Conservation (phyloP, 2,329 filamentous ascomycete species). For the Clarireedia homoeocarpa region DNA sequence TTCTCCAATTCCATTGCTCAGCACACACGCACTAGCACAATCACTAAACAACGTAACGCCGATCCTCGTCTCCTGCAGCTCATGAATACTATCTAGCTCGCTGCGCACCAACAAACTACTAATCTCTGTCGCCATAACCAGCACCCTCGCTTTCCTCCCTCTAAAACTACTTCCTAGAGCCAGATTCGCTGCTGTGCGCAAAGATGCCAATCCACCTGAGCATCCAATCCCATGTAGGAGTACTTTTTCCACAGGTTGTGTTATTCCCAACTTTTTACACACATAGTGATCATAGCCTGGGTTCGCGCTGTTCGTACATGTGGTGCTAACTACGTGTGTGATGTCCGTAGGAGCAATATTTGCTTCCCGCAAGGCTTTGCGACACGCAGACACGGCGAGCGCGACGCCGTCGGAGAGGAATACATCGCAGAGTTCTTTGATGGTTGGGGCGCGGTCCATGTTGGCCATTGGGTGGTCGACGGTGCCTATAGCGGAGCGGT, state of each 20-base stretch:
- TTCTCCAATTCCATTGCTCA: constrained; percentile 55
- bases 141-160: constrained; percentile 50
- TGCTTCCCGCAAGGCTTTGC: constrained; percentile 49
- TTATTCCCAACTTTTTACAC: constrained; percentile 48
- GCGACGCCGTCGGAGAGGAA: constrained; percentile 52
- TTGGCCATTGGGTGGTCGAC: constrained; percentile 56
- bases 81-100: constrained; percentile 55
- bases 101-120: constrained; percentile 54
- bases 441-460: constrained; percentile 43
- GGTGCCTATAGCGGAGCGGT: constrained; percentile 53
- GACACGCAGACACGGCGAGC: constrained; percentile 46
- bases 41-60: constrained; percentile 62
- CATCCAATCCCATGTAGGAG: constrained; percentile 61
- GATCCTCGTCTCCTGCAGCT: constrained; percentile 53
- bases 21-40: constrained; percentile 56
- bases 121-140: constrained; percentile 58
- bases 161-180: constrained; percentile 54
- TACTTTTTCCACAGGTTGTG: constrained; percentile 53
- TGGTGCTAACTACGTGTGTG: constrained; percentile 60
- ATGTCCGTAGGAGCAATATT: constrained; percentile 44
- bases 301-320: constrained; percentile 62
- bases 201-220: constrained; percentile 52
- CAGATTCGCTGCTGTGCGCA: constrained; percentile 59
- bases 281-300: constrained; percentile 62
- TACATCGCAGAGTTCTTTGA: constrained; percentile 44